A percentile compares a stretch with the other conserved stretches of the same genome.
phyloP scores from a whole-genome alignment of 2,329 filamentous ascomycete genomes.

The Phyllosticta capitalensis region DNA sequence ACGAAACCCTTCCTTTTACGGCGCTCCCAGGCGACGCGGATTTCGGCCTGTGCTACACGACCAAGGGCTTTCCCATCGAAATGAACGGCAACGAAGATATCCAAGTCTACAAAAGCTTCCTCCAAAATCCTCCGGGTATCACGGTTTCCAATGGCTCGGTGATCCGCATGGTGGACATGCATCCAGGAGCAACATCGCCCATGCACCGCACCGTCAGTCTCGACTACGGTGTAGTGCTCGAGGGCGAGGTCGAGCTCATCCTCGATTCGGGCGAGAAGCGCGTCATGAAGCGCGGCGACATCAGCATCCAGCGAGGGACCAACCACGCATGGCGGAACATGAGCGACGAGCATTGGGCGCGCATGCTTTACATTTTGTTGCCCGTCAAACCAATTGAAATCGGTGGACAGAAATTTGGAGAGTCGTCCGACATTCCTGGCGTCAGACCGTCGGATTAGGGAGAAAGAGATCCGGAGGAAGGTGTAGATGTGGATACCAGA shows the following conservation, averaged over 20 bases:
- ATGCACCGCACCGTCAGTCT: slow-evolving; percentile 33
- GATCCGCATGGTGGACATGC: slow-evolving; percentile 33
- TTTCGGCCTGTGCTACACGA: slow-evolving; percentile 43
- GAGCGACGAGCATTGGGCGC: slow-evolving; percentile 20
- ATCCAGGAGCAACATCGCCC: slow-evolving; percentile 24
- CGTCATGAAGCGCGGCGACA: slow-evolving; percentile 11
- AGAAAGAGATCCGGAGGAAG: not conserved
- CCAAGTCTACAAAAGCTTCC: slow-evolving; percentile 34
- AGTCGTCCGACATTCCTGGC: slow-evolving; percentile 27
- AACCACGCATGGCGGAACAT: slow-evolving; percentile 10
- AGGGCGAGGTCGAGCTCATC: slow-evolving; percentile 29
- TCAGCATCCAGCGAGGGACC: slow-evolving; percentile 9
- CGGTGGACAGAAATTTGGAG: slow-evolving; percentile 22
- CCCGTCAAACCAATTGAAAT: slow-evolving; percentile 25
- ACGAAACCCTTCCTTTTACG: slow-evolving; percentile 27
- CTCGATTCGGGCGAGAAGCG: slow-evolving; percentile 30
- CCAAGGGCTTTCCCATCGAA: slow-evolving; percentile 38
- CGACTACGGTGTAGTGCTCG: slow-evolving; percentile 31
- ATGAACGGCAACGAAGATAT: slow-evolving; percentile 40
- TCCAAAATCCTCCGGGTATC: slow-evolving; percentile 40
- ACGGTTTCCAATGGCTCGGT: slow-evolving; percentile 40
- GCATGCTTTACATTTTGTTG: slow-evolving; percentile 31
- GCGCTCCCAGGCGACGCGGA: slow-evolving; percentile 35
- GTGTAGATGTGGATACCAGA: not conserved
- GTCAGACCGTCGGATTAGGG: slow-evolving; percentile 25